Evolutionary conservation across 306 rosid genomes (phyloP).

Genomic region (Medicago arabica): DNA sequence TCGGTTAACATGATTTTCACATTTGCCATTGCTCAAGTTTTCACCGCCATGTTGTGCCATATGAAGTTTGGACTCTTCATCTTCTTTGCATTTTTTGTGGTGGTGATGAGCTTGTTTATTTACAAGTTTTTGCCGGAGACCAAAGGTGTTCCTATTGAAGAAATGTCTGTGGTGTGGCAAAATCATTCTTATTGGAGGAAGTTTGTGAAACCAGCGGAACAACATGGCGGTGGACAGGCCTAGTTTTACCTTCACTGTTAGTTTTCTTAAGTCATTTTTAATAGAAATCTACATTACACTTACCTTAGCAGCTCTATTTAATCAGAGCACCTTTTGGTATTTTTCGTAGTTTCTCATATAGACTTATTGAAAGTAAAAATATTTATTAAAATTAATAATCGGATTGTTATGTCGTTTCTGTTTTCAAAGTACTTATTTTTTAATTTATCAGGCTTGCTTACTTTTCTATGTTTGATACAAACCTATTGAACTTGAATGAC

Average conservation of each 20-base stretch:
- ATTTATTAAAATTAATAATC: no score
- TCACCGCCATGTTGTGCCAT: not conserved
- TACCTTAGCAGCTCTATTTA: no score
- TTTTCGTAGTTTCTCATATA: no score
- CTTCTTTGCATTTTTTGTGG: not conserved
- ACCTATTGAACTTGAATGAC: no score
- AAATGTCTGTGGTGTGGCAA: not conserved
- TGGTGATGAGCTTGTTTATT: not conserved
- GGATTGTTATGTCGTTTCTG: no score
- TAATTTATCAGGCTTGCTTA: no score
- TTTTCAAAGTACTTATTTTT: no score
- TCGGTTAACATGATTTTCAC: not conserved
- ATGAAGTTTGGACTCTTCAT: not conserved
- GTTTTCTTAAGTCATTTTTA: not conserved
- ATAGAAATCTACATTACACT: no score
- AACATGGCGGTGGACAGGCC: not conserved
- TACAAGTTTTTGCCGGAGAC: not conserved
- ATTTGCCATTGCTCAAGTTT: not conserved
- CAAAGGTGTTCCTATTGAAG: not conserved
- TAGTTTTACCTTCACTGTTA: not conserved
- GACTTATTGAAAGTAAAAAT: no score
- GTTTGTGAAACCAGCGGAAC: not conserved
- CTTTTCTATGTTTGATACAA: no score
- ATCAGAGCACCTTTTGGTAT: no score
- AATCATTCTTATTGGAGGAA: not conserved